These are phyloP conservation scores for Penicillium egyptiacum DNA, from an alignment of 495 filamentous ascomycete genomes.

Conservation along the genomic window DNA sequence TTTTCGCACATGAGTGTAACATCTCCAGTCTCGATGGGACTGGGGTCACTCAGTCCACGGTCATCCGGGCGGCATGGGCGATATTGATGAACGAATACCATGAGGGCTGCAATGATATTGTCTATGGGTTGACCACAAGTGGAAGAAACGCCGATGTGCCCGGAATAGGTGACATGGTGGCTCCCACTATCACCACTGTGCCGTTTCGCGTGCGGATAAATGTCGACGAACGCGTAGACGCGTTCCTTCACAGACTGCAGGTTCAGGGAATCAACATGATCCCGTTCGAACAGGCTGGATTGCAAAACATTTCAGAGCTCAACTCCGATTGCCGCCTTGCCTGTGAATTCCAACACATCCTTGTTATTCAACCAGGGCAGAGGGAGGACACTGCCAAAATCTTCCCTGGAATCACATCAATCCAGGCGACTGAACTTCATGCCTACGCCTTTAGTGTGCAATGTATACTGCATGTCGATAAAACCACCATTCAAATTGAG, in stretches of 20 bases:
- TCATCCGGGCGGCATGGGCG: slow-evolving; percentile 47
- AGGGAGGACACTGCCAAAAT: not conserved
- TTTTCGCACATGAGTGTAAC: not conserved
- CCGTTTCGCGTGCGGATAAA: slow-evolving; percentile 25
- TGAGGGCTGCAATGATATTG: slow-evolving; percentile 50
- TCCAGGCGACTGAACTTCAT: not conserved
- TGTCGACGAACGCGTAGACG: not conserved
- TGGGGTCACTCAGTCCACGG: slow-evolving; percentile 48
- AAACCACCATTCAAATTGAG: not conserved
- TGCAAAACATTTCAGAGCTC: not conserved
- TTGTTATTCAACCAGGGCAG: not conserved
- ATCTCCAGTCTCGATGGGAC: not conserved
- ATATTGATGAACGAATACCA: slow-evolving; percentile 47
- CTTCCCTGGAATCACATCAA: not conserved
- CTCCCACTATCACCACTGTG: slow-evolving; percentile 11
- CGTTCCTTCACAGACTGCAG: not conserved
- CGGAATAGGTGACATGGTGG: slow-evolving; percentile 9
- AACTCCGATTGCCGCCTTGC: not conserved
- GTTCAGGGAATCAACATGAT: not conserved
- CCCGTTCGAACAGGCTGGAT: not conserved
- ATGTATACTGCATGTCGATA: not conserved
- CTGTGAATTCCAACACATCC: not conserved
- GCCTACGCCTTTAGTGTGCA: not conserved
- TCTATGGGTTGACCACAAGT: slow-evolving; percentile 8
- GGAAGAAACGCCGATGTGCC: not conserved